Evolutionary conservation across 176 grass and related monocot genomes (phyloP).

Genomic region (Oryza coarctata): DNA sequence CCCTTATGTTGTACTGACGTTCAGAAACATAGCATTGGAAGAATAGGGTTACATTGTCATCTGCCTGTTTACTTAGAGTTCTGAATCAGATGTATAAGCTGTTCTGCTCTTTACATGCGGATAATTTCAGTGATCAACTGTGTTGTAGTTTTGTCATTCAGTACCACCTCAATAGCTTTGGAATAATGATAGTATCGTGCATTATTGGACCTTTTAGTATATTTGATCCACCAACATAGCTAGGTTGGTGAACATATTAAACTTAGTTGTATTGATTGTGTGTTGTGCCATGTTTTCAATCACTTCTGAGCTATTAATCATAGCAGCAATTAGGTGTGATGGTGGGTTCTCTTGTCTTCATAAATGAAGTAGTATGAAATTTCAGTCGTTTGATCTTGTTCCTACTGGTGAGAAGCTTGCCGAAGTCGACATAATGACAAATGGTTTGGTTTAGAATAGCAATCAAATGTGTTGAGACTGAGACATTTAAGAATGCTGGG

Average conservation of each 20-base stretch:
- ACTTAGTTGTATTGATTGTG: background rate
- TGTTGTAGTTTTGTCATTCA: background rate
- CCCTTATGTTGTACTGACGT: background rate
- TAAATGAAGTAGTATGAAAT: slow-evolving; percentile 1
- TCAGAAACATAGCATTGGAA: background rate
- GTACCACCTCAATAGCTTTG: background rate
- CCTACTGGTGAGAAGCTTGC: background rate
- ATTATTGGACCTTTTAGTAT: background rate
- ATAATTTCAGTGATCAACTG: background rate
- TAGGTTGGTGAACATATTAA: slow-evolving; percentile 26
- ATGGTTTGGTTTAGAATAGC: background rate
- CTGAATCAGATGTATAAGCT: background rate
- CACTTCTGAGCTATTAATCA: slow-evolving; percentile 1
- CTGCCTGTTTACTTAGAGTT: background rate
- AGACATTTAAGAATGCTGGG: background rate
- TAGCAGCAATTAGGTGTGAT: background rate
- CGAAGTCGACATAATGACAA: background rate
- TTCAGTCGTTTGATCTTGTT: background rate
- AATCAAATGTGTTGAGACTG: background rate
- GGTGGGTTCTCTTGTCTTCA: background rate
- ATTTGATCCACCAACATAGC: background rate
- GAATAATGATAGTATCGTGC: background rate
- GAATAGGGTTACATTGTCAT: background rate
- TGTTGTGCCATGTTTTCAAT: background rate
- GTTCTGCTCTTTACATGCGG: background rate